phyloP scores from a whole-genome alignment of 805 yeast genomes.

The Zygotorulaspora chibaensis region DNA sequence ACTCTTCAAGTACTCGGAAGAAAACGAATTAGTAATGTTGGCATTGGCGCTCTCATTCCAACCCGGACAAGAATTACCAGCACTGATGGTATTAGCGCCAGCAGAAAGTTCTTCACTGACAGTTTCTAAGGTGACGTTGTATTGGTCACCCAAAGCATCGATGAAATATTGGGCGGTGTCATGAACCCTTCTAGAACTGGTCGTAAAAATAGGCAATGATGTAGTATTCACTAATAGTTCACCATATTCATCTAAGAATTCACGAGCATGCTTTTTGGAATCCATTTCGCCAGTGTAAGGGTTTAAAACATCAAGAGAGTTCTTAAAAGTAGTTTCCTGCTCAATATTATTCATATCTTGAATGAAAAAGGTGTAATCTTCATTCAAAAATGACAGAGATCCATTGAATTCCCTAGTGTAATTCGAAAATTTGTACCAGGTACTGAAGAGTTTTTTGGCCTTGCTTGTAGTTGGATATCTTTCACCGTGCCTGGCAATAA shows the following conservation, averaged over 20 bases:
- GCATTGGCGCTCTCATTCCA: constrained; percentile 29
- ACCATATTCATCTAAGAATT: constrained; percentile 42
- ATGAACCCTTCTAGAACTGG: constrained; percentile 46
- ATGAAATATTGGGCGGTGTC: constrained; percentile 49
- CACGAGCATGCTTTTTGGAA: constrained; percentile 42
- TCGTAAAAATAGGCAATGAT: constrained; percentile 43
- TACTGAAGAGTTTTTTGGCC: constrained; percentile 35
- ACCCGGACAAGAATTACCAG: constrained; percentile 41
- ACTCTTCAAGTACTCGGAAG: constrained; percentile 40
- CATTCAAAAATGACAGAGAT: constrained; percentile 50
- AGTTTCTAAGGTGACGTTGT: constrained; percentile 34
- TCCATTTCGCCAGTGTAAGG: constrained; percentile 46
- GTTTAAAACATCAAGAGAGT: constrained; percentile 21
- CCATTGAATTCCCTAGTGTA: constrained; percentile 40
- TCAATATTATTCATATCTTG: constrained; percentile 40
- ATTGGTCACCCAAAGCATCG: constrained; percentile 33
- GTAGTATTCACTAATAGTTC: constrained; percentile 38
- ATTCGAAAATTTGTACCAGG: constrained; percentile 16
- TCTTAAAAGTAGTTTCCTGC: constrained; percentile 35
- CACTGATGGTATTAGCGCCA: constrained; percentile 50
- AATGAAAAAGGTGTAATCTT: constrained; percentile 43
- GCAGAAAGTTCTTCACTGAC: constrained; percentile 40
- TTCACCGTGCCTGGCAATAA: constrained; percentile 76
- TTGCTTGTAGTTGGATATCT: constrained; percentile 55
- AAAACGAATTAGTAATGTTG: constrained; percentile 16